Conservation (phyloP, 306 rosid genomes). For the Vigna unguiculata region DNA sequence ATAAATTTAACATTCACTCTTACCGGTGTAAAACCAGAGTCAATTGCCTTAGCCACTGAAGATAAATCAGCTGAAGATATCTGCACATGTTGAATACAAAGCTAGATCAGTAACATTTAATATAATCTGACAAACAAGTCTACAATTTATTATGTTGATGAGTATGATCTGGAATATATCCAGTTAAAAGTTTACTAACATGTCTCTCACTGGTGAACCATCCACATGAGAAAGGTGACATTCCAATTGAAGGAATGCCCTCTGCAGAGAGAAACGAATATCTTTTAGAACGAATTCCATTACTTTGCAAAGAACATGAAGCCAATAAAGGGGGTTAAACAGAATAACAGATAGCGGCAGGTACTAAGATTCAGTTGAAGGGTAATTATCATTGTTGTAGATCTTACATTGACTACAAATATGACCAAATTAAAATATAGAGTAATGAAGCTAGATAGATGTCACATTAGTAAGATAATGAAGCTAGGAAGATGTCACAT, state of each 20-base stretch:
- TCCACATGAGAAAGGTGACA: slow-evolving; percentile 96
- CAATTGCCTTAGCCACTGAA: slow-evolving; percentile 68
- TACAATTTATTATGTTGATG: slow-evolving; percentile 15
- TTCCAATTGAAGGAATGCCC: slow-evolving; percentile 92
- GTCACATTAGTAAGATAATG: not conserved
- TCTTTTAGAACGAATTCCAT: slow-evolving; percentile 24
- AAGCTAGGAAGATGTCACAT: slow-evolving; percentile 17
- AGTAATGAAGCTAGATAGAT: slow-evolving; percentile 17
- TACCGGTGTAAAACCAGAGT: slow-evolving; percentile 88
- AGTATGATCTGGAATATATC: slow-evolving; percentile 30
- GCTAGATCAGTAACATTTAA: slow-evolving; percentile 27
- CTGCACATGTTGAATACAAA: slow-evolving; percentile 57
- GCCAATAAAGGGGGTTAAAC: not conserved
- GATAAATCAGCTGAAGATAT: slow-evolving; percentile 73
- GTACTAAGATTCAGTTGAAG: slow-evolving; percentile 26
- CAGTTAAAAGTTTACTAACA: slow-evolving; percentile 55
- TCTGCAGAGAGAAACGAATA: slow-evolving; percentile 59
- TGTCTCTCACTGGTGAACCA: slow-evolving; percentile 77
- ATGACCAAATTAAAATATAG: no score
- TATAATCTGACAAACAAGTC: slow-evolving; percentile 14
- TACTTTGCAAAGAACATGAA: slow-evolving; percentile 18
- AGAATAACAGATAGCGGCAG: slow-evolving; percentile 26
- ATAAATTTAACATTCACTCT: slow-evolving; percentile 46
- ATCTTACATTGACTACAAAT: no score
- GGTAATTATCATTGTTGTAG: slow-evolving; percentile 11